Conservation (phyloP, 2,329 filamentous ascomycete genomes). For the Saccharata proteae region DNA sequence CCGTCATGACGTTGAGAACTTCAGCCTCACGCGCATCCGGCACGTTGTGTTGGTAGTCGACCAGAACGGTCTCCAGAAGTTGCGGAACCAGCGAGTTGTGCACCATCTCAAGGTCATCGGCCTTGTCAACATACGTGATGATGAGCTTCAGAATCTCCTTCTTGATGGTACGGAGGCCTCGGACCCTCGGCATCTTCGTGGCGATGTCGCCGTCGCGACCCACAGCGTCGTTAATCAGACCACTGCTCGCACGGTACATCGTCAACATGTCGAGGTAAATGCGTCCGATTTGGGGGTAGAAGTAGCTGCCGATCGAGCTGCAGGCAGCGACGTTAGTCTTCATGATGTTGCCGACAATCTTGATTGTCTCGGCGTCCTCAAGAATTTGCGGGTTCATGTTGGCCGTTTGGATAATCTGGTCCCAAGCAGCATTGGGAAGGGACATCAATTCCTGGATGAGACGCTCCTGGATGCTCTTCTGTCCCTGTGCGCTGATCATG, state of each 20-base stretch:
- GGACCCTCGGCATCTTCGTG: constrained; percentile 93
- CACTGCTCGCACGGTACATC: constrained; percentile 97
- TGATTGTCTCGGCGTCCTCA: constrained; percentile 90
- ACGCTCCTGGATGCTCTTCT: constrained; percentile 86
- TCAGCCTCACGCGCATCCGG: constrained; percentile 91
- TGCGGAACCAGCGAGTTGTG: constrained; percentile 92
- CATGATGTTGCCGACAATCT: constrained; percentile 99
- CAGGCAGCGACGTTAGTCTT: constrained; percentile 99
- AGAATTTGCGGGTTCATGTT: constrained; percentile 75
- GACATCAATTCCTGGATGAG: constrained; percentile 87
- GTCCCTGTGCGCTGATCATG: constrained; percentile 96
- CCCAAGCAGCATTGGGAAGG: constrained; percentile 88
- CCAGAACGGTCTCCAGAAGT: constrained; percentile 80
- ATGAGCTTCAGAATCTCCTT: constrained; percentile 98
- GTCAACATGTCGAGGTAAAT: constrained; percentile 98
- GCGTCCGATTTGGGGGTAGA: constrained; percentile 92
- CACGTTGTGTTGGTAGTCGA: constrained; percentile 96
- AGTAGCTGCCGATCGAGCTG: constrained; percentile 90
- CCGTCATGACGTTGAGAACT: constrained; percentile 94
- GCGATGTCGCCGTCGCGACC: constrained; percentile 70
- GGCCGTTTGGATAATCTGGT: constrained; percentile 81
- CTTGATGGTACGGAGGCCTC: constrained; percentile 92
- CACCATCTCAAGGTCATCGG: constrained; percentile 88
- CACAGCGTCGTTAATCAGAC: constrained; percentile 88
- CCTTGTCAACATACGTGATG: constrained; percentile 95